These are phyloP conservation scores for Cyberlindnera japonica DNA, from an alignment of 805 yeast species.

Conservation along the genomic window DNA sequence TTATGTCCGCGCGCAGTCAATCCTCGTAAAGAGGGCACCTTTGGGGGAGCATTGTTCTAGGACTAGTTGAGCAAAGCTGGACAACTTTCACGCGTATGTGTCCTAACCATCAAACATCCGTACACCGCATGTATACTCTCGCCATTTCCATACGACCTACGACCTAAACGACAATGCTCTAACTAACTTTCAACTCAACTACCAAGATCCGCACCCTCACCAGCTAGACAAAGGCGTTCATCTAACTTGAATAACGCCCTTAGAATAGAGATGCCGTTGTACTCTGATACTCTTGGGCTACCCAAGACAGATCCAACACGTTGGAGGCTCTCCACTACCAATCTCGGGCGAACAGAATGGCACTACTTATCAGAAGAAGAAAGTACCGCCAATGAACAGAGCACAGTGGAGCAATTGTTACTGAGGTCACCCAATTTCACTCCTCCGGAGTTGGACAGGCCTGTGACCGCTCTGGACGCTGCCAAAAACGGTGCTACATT, in stretches of 20 bases:
- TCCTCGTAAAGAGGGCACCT: too few relatives aligned
- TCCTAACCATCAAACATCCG: too few relatives aligned
- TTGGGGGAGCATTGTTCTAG: too few relatives aligned
- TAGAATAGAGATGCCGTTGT: slow-evolving; percentile 27
- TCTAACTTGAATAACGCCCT: neutral
- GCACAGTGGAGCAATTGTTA: slow-evolving; percentile 53
- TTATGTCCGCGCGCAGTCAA: too few relatives aligned
- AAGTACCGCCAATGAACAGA: slow-evolving; percentile 40
- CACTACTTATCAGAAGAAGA: slow-evolving; percentile 43
- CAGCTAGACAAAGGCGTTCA: neutral
- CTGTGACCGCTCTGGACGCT: slow-evolving; percentile 49
- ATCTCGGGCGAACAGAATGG: slow-evolving; percentile 82
- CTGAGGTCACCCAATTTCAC: slow-evolving; percentile 39
- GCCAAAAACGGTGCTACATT: slow-evolving; percentile 74
- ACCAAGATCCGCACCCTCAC: neutral
- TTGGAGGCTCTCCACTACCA: slow-evolving; percentile 74
- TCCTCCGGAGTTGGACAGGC: slow-evolving; percentile 35
- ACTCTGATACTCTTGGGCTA: slow-evolving; percentile 69
- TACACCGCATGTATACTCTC: too few relatives aligned
- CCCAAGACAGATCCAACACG: slow-evolving; percentile 62
- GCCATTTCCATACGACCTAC: too few relatives aligned
- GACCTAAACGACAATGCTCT: too few relatives aligned
- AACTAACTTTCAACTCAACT: neutral
- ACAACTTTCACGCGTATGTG: too few relatives aligned
- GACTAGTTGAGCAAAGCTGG: too few relatives aligned